A percentile compares a stretch with the other conserved stretches of the same genome.
Evolutionary conservation across 2,329 filamentous ascomycete species (phyloP).

Genomic region (Akanthomyces dipterigenus): DNA sequence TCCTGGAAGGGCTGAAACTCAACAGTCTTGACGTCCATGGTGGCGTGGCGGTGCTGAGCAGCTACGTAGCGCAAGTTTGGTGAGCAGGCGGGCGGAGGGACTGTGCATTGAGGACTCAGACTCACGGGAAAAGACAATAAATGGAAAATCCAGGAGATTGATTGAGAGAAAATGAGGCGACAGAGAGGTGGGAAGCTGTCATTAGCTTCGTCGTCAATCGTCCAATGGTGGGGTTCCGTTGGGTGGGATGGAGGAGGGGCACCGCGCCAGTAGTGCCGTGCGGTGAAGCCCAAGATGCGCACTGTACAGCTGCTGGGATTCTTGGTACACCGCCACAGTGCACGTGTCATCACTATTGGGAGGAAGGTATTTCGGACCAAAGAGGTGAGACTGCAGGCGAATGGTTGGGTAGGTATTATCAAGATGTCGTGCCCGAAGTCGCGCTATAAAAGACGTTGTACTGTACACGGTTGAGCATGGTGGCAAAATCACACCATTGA

Average conservation of each 20-base stretch:
- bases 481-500: neutral
- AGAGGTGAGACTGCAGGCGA: neutral
- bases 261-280: neutral
- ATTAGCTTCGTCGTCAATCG: constrained; percentile 8
- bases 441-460: neutral
- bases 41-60: constrained; percentile 22
- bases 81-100: neutral
- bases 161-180: constrained; percentile 17
- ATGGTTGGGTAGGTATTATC: neutral
- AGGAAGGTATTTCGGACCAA: neutral
- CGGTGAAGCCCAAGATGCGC: constrained; percentile 5
- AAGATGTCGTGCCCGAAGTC: neutral
- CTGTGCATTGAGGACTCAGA: neutral
- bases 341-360: constrained; percentile 1
- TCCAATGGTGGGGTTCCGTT: constrained; percentile 10
- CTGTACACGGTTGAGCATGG: neutral
- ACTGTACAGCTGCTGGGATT: constrained; percentile 3
- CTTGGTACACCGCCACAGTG: constrained; percentile 7
- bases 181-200: constrained; percentile 7
- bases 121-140: neutral
- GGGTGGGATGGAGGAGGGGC: constrained; percentile 10
- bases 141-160: constrained; percentile 13
- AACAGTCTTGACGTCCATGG: constrained; percentile 70
- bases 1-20: constrained; percentile 81
- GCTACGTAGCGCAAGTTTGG: neutral